Base-by-base conservation (phyloP, 192 early-diverging fungal genomes). In the Blastocladiella britannica region DNA sequence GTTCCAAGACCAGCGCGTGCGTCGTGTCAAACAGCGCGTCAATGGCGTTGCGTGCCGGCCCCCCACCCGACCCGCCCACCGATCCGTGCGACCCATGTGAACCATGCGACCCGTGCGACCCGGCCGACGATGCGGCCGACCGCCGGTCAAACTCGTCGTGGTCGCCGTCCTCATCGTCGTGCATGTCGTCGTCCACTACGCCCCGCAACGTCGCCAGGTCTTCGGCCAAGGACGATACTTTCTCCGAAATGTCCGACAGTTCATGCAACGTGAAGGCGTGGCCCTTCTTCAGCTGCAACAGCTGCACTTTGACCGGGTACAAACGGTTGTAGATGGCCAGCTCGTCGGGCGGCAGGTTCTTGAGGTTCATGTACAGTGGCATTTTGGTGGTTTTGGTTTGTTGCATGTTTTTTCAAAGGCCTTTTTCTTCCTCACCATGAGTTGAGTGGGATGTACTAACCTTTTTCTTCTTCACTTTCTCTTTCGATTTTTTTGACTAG, bases 271-370 rank as follows among this genome's bases (percentile, higher is more conserved):
- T 20, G n/a, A 47, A 47, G 15, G 37, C 15, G 2, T 47, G 37
- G 37, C 37, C 37, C 37, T 47, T 47, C n/a, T 47, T 47, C 37
- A 47, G 37, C n/a, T 47, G 37, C 9, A 47, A 4, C 37, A 47
- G 37, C 37, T 9, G 15, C 15, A 47, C 37, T 6, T 47, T 47
- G 37, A 47, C n/a, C 9, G 37, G 37, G 37, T 47, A 47, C 15
- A 47, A 20, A 9, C n/a, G 12, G 37, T 47, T 47, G 37, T 47
- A 47, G 37, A 47, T 47, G 37, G 37, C 37, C 3, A 47, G 37
- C 37, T 47, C 37, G 37, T 47, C 37, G 37, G 37, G 37, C 37
- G 37, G 37, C 37, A 47, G 37, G 37, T 47, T 9, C 37, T 47
- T 47, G 37, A 47, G 37, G 37, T 47, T 47, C 37, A 47, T 47